These are phyloP conservation scores for Mycena filopes DNA, from an alignment of 768 basidiomycete genomes.

Conservation along the genomic window DNA sequence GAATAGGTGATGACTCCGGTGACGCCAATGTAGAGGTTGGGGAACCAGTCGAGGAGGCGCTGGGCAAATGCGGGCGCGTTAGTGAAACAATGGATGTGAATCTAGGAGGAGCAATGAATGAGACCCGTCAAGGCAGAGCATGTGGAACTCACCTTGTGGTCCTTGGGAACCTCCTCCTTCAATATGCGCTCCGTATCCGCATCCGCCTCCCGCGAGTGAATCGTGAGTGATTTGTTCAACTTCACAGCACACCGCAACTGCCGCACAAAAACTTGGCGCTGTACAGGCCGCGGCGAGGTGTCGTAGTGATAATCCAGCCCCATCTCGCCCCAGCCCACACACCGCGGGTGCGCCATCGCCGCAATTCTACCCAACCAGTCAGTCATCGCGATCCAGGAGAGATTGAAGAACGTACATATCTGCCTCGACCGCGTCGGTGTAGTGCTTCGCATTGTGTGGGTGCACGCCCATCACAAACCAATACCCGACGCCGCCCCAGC, in stretches of 20 bases:
- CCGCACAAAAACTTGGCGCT: slow-evolving; percentile 71
- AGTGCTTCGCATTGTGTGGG: slow-evolving; percentile 73
- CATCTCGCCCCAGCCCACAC: slow-evolving; percentile 91
- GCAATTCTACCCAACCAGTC: slow-evolving; percentile 57
- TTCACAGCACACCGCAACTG: slow-evolving; percentile 77
- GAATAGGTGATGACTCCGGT: slow-evolving; percentile 77
- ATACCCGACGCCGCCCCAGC: slow-evolving; percentile 80
- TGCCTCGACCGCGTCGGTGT: slow-evolving; percentile 73
- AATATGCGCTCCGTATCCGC: slow-evolving; percentile 83
- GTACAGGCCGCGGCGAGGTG: slow-evolving; percentile 75
- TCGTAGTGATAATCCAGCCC: slow-evolving; percentile 90
- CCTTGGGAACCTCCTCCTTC: slow-evolving; percentile 77
- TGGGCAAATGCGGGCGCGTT: slow-evolving; percentile 81
- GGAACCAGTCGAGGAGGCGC: slow-evolving; percentile 78
- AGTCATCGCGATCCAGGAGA: not conserved
- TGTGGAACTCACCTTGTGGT: slow-evolving; percentile 63
- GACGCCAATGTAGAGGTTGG: slow-evolving; percentile 85
- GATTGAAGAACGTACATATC: slow-evolving; percentile 62
- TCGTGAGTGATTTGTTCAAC: slow-evolving; percentile 81
- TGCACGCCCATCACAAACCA: slow-evolving; percentile 84
- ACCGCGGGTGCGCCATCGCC: slow-evolving; percentile 83
- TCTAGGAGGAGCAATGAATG: slow-evolving; percentile 49
- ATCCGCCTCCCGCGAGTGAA: slow-evolving; percentile 89
- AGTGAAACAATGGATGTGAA: slow-evolving; percentile 92
- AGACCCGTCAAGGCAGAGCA: too few relatives aligned